A percentile compares a stretch with the other conserved stretches of the same genome.
These are phyloP conservation scores for Prunus campanulata DNA, from an alignment of 306 rosid species.

Conservation along the genomic window DNA sequence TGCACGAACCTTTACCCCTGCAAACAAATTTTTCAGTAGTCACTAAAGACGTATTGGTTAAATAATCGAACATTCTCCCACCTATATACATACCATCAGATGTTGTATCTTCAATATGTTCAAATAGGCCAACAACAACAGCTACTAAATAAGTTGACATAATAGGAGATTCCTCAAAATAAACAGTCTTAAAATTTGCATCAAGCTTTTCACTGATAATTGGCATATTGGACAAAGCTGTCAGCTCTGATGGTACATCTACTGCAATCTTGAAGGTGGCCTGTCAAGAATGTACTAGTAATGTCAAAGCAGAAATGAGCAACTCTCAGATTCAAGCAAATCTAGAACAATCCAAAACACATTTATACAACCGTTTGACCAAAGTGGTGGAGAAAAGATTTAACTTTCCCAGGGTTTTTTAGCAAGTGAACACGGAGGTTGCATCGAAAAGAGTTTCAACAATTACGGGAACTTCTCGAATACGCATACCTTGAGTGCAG, in stretches of 20 bases:
- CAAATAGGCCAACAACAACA: constrained; percentile 54
- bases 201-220: constrained; percentile 38
- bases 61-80: neutral
- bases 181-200: constrained; percentile 45
- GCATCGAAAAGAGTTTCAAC: neutral
- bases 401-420: neutral
- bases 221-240: constrained; percentile 72
- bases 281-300: constrained; percentile 29
- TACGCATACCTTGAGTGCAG: constrained; percentile 46
- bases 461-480: neutral
- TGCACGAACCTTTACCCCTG: constrained; percentile 52
- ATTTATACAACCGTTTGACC: neutral
- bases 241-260: constrained; percentile 49
- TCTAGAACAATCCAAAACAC: neutral
- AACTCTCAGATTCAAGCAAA: neutral
- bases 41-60: neutral
- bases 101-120: constrained; percentile 48
- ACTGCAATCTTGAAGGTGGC: constrained; percentile 59
- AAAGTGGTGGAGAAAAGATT: neutral
- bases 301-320: neutral
- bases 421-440: neutral
- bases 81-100: constrained; percentile 34
- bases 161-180: constrained; percentile 50
- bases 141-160: constrained; percentile 78
- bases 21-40: neutral